Conservation (phyloP, 805 yeast genomes). For the Yarrowia osloensis region DNA sequence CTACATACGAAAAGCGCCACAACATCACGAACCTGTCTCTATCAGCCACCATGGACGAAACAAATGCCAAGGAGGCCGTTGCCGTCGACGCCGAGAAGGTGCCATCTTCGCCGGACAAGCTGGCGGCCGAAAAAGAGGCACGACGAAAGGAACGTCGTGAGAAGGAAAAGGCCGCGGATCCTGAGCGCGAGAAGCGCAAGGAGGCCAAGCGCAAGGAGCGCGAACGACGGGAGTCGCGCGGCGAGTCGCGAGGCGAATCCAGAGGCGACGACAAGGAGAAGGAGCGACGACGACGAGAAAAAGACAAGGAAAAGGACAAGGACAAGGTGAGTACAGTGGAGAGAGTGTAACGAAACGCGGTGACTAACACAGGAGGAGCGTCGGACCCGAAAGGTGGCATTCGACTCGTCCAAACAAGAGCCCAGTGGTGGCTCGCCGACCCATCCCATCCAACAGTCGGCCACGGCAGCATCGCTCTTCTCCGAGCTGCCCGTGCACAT, state of each 20-base stretch:
- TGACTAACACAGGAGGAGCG: constrained; percentile 13
- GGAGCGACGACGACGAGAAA: constrained; percentile 8
- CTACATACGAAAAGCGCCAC: neutral
- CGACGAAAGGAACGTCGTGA: constrained; percentile 24
- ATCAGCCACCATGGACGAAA: neutral
- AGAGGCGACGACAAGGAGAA: constrained; percentile 12
- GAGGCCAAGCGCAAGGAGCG: constrained; percentile 22
- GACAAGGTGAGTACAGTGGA: neutral
- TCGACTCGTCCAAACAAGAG: neutral
- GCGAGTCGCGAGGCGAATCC: neutral
- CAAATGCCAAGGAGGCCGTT: neutral
- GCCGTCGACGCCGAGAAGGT: constrained; percentile 9
- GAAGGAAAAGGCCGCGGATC: constrained; percentile 15
- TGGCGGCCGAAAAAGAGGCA: constrained; percentile 18
- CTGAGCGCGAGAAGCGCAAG: constrained; percentile 17
- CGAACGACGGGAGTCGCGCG: neutral
- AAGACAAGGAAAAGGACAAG: neutral
- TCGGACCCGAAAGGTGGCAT: constrained; percentile 7
- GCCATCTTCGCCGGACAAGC: constrained; percentile 14
- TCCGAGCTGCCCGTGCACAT: constrained; percentile 17
- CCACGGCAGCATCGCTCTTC: constrained; percentile 5
- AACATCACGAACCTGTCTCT: neutral
- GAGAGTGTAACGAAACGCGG: too few species aligned
- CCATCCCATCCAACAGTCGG: neutral
- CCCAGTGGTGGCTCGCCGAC: neutral